Evolutionary conservation across 1,284 basidiomycete species (phyloP).

Genomic region (Caloboletus firmus): DNA sequence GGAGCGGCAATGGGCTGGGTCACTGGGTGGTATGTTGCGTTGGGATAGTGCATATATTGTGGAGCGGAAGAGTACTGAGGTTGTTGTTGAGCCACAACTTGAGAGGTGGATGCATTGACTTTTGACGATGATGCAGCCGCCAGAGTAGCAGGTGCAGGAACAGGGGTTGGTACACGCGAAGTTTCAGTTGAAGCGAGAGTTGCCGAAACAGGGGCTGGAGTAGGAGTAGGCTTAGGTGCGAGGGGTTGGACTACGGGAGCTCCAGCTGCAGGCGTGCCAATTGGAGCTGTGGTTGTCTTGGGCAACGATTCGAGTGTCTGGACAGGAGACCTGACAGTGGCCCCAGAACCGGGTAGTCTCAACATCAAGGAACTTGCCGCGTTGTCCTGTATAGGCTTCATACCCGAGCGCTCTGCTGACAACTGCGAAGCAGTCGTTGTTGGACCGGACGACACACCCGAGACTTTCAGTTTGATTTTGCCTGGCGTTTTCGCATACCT

Average conservation of each 20-base stretch:
- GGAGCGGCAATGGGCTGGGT: constrained; percentile 18
- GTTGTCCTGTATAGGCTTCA: constrained; percentile 27
- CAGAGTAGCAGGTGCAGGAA: constrained; percentile 4
- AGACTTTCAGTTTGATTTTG: constrained; percentile 70
- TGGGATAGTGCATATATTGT: constrained; percentile 45
- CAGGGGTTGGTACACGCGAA: constrained; percentile 27
- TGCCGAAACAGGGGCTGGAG: constrained; percentile 22
- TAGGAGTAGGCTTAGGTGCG: constrained; percentile 14
- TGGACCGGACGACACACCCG: constrained; percentile 27
- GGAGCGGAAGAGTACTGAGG: constrained; percentile 23
- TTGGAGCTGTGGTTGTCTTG: constrained; percentile 17
- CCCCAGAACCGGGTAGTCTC: constrained; percentile 30
- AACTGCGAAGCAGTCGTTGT: constrained; percentile 12
- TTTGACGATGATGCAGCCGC: constrained; percentile 24
- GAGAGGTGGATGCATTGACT: constrained; percentile 29
- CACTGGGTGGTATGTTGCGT: constrained; percentile 45
- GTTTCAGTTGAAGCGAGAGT: constrained; percentile 24
- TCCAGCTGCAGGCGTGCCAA: constrained; percentile 28
- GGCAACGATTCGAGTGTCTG: constrained; percentile 22
- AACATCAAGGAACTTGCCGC: constrained; percentile 29
- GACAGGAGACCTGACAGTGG: constrained; percentile 21
- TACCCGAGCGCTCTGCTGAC: constrained; percentile 12
- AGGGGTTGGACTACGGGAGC: constrained; percentile 11
- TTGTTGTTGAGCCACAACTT: constrained; percentile 34
- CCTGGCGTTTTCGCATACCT: constrained; percentile 56